These are phyloP conservation scores for Trichophyton simii DNA, from an alignment of 2,329 filamentous ascomycete genomes.

Conservation along the genomic window DNA sequence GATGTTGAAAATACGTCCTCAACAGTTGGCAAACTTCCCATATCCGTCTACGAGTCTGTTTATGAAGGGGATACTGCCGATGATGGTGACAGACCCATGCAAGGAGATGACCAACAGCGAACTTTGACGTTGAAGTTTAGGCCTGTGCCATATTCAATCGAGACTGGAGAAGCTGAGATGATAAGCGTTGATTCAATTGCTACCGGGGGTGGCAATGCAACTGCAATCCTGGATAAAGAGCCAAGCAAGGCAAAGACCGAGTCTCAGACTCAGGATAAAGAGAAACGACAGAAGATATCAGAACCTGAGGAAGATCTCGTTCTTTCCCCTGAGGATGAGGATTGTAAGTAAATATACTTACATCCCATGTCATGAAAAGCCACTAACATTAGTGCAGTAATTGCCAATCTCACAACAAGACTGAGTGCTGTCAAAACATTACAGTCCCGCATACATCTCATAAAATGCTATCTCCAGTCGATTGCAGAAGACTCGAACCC, in stretches of 20 bases:
- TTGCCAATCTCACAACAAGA: conserved; percentile 65
- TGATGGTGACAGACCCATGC: conserved; percentile 51
- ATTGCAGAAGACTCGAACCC: conserved; percentile 38
- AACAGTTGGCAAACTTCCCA: conserved; percentile 66
- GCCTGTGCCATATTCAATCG: conserved; percentile 73
- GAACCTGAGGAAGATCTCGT: conserved; percentile 19
- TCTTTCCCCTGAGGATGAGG: conserved; percentile 51
- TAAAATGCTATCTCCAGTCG: conserved; percentile 65
- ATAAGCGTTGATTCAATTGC: conserved; percentile 92
- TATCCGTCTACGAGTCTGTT: conserved; percentile 81
- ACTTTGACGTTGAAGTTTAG: conserved; percentile 59
- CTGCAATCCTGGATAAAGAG: conserved; percentile 38
- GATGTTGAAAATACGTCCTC: conserved; percentile 39
- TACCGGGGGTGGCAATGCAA: conserved; percentile 68
- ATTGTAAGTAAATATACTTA: conserved; percentile 33
- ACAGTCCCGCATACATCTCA: conserved; percentile 59
- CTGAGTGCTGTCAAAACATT: conserved; percentile 92
- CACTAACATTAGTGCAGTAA: conserved; percentile 31
- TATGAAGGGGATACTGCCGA: conserved; percentile 55
- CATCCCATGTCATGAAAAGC: neutral
- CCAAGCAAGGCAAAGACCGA: conserved; percentile 8
- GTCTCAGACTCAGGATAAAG: conserved; percentile 16
- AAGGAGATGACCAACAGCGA: conserved; percentile 54
- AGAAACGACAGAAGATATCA: conserved; percentile 17
- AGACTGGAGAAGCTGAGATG: conserved; percentile 95